These are phyloP conservation scores for Pleurotus eryngii DNA, from an alignment of 768 basidiomycete genomes.

Conservation along the genomic window DNA sequence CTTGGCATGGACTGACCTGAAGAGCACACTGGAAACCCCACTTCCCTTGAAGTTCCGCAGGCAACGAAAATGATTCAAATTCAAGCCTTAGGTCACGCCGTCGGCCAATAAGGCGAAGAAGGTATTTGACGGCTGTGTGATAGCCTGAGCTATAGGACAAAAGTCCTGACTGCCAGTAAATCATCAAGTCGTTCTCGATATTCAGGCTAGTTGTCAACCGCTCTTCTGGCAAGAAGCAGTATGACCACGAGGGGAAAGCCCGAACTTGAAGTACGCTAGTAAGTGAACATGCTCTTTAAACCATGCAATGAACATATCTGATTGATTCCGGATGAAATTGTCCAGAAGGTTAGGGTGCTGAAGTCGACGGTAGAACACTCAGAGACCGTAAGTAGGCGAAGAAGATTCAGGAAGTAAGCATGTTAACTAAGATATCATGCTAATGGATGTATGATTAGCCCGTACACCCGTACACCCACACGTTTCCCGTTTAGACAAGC, in stretches of 20 bases:
- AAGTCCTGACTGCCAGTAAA: conserved; percentile 66
- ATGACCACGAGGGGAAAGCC: conserved; percentile 94
- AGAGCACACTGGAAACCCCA: too few relatives aligned
- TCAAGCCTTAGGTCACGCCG: conserved; percentile 72
- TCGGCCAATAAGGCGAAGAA: conserved; percentile 72
- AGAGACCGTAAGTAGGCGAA: conserved; percentile 58
- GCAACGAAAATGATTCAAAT: not conserved
- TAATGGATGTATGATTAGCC: too few relatives aligned
- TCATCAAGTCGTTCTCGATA: conserved; percentile 69
- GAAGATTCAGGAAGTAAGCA: conserved; percentile 52
- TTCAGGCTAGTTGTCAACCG: conserved; percentile 90
- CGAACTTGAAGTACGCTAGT: conserved; percentile 63
- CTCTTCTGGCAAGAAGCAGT: conserved; percentile 77
- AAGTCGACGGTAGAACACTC: conserved; percentile 63
- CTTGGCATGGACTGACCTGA: too few relatives aligned
- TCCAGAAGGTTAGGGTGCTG: conserved; percentile 64
- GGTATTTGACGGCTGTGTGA: conserved; percentile 88
- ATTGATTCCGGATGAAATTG: conserved; percentile 60
- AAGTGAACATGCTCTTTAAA: conserved; percentile 23
- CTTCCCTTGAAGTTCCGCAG: not conserved
- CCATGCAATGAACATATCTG: conserved; percentile 6
- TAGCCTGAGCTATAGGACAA: conserved; percentile 85
- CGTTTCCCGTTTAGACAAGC: too few relatives aligned
- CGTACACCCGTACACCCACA: too few relatives aligned
- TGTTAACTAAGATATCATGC: conserved; percentile 29